These are phyloP conservation scores for Glutinoglossum americanum DNA, from an alignment of 495 filamentous ascomycete species.

Conservation along the genomic window DNA sequence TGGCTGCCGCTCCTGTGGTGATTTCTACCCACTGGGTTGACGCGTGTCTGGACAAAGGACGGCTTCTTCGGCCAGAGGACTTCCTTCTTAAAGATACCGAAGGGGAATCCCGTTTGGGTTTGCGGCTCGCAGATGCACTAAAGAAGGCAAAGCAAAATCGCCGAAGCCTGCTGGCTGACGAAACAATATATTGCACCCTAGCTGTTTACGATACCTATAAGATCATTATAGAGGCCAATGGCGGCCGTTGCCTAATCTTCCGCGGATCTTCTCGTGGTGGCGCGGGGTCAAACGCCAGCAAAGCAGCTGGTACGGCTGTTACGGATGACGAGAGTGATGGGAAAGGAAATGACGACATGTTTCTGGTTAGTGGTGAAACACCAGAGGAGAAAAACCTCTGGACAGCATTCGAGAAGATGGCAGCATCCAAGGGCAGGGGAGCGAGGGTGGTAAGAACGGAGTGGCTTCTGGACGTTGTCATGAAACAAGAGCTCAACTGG, in stretches of 20 bases:
- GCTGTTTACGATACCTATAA: slow-evolving; percentile 69
- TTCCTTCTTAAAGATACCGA: slow-evolving; percentile 47
- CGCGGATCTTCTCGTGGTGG: slow-evolving; percentile 19
- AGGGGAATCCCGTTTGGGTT: slow-evolving; percentile 43
- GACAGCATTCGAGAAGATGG: slow-evolving; percentile 60
- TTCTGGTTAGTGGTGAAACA: slow-evolving; percentile 44
- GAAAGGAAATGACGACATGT: slow-evolving; percentile 36
- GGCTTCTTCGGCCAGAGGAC: slow-evolving; percentile 34
- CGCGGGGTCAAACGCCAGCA: not conserved
- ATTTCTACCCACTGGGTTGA: slow-evolving; percentile 62
- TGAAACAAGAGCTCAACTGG: slow-evolving; percentile 49
- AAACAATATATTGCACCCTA: slow-evolving; percentile 61
- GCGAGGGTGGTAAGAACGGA: slow-evolving; percentile 61
- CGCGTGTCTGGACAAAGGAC: slow-evolving; percentile 38
- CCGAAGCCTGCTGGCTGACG: slow-evolving; percentile 44
- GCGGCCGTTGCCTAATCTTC: slow-evolving; percentile 61
- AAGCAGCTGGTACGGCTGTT: slow-evolving; percentile 19
- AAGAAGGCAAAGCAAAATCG: slow-evolving; percentile 51
- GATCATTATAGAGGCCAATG: slow-evolving; percentile 69
- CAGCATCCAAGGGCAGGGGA: slow-evolving; percentile 42
- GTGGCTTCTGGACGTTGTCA: slow-evolving; percentile 75
- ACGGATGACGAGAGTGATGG: slow-evolving; percentile 34
- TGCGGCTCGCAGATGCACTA: slow-evolving; percentile 43
- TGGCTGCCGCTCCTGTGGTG: slow-evolving; percentile 57
- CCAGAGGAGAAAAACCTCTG: slow-evolving; percentile 52